Evolutionary conservation across 768 basidiomycete genomes (phyloP).

Genomic region (Lactarius deliciosus): DNA sequence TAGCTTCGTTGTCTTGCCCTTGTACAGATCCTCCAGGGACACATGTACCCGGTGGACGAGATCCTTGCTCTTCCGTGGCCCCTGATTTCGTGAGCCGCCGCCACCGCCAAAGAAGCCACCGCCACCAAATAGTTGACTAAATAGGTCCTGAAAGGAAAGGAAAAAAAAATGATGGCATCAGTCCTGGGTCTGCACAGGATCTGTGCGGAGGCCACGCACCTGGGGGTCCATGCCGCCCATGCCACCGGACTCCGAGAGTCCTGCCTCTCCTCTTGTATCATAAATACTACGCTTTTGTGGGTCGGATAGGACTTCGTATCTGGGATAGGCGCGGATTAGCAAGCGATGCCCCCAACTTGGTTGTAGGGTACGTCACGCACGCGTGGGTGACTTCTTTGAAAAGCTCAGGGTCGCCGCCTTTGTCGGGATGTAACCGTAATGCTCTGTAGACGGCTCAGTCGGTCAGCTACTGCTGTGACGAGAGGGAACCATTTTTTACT

Average conservation of each 20-base stretch:
- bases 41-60: constrained; percentile 96
- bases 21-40: constrained; percentile 97
- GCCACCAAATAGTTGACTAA: constrained; percentile 91
- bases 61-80: constrained; percentile 94
- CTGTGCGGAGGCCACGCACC: constrained; percentile 42
- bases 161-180: neutral
- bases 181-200: neutral
- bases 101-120: constrained; percentile 74
- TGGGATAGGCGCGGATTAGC: constrained; percentile 36
- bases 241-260: constrained; percentile 79
- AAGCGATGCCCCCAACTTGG: constrained; percentile 23
- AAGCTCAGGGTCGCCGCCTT: constrained; percentile 92
- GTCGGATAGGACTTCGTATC: constrained; percentile 93
- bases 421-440: constrained; percentile 84
- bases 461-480: constrained; percentile 9
- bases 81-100: constrained; percentile 54
- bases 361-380: constrained; percentile 49
- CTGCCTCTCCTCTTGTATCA: constrained; percentile 91
- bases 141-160: constrained; percentile 65
- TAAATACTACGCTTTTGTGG: constrained; percentile 78
- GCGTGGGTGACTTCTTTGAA: constrained; percentile 98
- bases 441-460: constrained; percentile 51
- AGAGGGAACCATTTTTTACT: constrained; percentile 46
- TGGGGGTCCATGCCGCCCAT: constrained; percentile 98
- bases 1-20: constrained; percentile 97